Conservation (phyloP, 2,329 filamentous ascomycete genomes). For the Septoria petroselini region DNA sequence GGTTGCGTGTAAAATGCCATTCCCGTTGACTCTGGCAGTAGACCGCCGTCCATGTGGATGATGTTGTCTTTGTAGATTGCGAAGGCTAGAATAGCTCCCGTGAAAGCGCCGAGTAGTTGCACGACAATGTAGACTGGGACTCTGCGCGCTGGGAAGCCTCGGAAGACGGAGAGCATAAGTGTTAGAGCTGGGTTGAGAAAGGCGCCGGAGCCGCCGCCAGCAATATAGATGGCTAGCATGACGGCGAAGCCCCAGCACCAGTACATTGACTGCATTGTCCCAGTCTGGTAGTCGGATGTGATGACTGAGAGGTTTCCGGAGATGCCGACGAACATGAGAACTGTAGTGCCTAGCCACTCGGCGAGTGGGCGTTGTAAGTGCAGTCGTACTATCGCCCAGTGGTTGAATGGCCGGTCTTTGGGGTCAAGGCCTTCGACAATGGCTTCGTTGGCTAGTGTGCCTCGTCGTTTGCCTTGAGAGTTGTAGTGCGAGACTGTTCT, state of each 20-base stretch:
- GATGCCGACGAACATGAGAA: slow-evolving; percentile 28
- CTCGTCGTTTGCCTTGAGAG: slow-evolving; percentile 10
- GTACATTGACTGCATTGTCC: slow-evolving; percentile 29
- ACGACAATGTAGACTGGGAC: slow-evolving; percentile 52
- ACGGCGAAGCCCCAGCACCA: slow-evolving; percentile 54
- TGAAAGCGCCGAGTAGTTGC: slow-evolving; percentile 54
- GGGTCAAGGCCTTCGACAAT: slow-evolving; percentile 10
- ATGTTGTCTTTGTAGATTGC: slow-evolving; percentile 44
- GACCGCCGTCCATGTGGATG: slow-evolving; percentile 41
- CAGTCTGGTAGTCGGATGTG: slow-evolving; percentile 39
- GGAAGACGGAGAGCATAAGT: slow-evolving; percentile 44
- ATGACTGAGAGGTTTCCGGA: slow-evolving; percentile 38
- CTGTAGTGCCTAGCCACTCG: slow-evolving; percentile 54
- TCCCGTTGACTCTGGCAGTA: slow-evolving; percentile 26
- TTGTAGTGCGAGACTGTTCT: slow-evolving; percentile 11
- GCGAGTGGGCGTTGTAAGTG: slow-evolving; percentile 59
- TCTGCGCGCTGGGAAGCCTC: slow-evolving; percentile 53
- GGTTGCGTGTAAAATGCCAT: slow-evolving; percentile 33
- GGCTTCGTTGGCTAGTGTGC: slow-evolving; percentile 16
- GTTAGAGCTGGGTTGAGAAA: slow-evolving; percentile 51
- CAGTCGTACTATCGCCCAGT: slow-evolving; percentile 55
- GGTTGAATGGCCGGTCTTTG: slow-evolving; percentile 32
- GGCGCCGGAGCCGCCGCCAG: slow-evolving; percentile 48
- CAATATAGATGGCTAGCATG: slow-evolving; percentile 47
- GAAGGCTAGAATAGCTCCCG: slow-evolving; percentile 49